A percentile compares a stretch with the other conserved stretches of the same genome.
Evolutionary conservation across 192 early-diverging fungal species (phyloP).

Genomic region (Mortierella hygrophila): DNA sequence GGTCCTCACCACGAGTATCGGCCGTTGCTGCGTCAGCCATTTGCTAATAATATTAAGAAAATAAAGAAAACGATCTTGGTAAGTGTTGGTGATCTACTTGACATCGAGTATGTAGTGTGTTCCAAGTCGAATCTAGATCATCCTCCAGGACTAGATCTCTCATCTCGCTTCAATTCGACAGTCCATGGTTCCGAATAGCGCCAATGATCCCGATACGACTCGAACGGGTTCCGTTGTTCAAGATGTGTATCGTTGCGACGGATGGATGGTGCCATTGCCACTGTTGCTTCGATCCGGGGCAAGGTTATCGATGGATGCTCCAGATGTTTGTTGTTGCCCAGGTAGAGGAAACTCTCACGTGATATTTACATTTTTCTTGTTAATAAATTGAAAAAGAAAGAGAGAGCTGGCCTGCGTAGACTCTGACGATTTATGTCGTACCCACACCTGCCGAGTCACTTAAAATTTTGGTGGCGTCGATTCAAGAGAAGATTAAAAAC

Average conservation of each 20-base stretch:
- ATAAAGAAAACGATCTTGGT: background rate
- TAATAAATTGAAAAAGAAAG: conserved; percentile 47
- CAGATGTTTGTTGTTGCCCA: background rate
- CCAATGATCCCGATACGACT: background rate
- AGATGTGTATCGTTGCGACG: background rate
- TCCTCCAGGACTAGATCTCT: background rate
- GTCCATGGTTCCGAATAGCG: background rate
- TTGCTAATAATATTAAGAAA: conserved; percentile 7
- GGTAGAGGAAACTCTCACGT: conserved; percentile 4
- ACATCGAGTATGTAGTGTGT: background rate
- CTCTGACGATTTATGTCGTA: background rate
- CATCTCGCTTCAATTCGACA: background rate
- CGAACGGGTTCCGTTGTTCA: background rate
- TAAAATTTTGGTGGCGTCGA: background rate
- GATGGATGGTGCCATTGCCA: conserved; percentile 5
- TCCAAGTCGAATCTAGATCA: conserved; percentile 10
- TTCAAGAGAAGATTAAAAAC: background rate
- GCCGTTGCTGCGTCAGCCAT: conserved; percentile 57
- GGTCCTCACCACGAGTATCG: conserved; percentile 49
- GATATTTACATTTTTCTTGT: conserved; percentile 53
- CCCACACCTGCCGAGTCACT: background rate
- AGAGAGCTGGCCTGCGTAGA: conserved; percentile 10
- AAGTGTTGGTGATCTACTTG: background rate
- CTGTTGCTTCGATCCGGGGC: background rate
- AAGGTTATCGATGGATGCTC: conserved; percentile 10